phyloP scores from a whole-genome alignment of 345 rosid genomes.

The Pistacia integerrima region DNA sequence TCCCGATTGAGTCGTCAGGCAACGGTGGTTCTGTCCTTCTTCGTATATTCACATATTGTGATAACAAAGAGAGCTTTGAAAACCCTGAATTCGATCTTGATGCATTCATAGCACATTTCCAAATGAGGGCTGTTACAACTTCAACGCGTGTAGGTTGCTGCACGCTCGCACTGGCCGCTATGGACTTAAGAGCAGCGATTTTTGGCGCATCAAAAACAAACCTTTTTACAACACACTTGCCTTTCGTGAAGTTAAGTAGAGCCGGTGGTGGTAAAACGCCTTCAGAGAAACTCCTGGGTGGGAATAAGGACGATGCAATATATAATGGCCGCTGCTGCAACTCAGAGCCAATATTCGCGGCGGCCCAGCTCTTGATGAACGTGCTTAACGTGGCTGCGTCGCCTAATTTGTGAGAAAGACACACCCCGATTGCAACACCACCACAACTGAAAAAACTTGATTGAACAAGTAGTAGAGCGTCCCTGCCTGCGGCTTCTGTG shows the following conservation, averaged over 20 bases:
- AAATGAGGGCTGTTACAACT: constrained; percentile 32
- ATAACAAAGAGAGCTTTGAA: constrained; percentile 7
- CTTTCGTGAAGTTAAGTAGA: background rate
- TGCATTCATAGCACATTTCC: constrained; percentile 22
- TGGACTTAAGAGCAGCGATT: constrained; percentile 28
- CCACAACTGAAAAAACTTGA: constrained; percentile 30
- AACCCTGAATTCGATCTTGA: background rate
- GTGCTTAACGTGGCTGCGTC: constrained; percentile 23
- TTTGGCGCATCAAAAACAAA: constrained; percentile 22
- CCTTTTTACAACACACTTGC: constrained; percentile 13
- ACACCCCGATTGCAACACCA: constrained; percentile 26
- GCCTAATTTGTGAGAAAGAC: constrained; percentile 19
- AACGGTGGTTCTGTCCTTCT: constrained; percentile 8
- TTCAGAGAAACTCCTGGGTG: background rate
- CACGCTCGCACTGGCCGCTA: constrained; percentile 17
- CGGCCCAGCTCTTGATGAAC: constrained; percentile 31
- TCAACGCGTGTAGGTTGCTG: constrained; percentile 35
- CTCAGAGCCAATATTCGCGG: background rate
- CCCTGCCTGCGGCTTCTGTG: background rate
- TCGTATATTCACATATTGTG: constrained; percentile 16
- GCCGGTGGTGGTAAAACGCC: background rate
- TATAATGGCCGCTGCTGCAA: background rate
- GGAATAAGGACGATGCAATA: background rate
- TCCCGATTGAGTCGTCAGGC: constrained; percentile 16
- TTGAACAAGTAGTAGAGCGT: constrained; percentile 14